A percentile compares a stretch with the other conserved stretches of the same genome.
These are phyloP conservation scores for Mycena haematopus DNA, from an alignment of 768 basidiomycete genomes.

Conservation along the genomic window DNA sequence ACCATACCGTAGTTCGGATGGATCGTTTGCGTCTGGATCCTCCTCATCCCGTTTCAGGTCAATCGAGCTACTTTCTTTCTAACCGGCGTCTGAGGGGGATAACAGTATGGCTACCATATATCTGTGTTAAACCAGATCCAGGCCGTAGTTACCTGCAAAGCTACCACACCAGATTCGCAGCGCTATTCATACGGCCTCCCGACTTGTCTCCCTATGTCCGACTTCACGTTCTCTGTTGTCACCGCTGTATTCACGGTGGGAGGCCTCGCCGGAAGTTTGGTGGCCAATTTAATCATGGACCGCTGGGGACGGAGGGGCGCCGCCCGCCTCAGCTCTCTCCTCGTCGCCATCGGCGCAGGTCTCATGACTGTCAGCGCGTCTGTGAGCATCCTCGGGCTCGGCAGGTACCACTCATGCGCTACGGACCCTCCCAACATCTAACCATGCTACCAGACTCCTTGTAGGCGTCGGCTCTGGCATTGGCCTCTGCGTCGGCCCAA, in stretches of 20 bases:
- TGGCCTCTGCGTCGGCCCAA: constrained; percentile 80
- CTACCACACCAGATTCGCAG: constrained; percentile 31
- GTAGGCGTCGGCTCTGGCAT: constrained; percentile 77
- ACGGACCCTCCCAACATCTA: neutral
- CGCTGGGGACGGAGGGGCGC: constrained; percentile 75
- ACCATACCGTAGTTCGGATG: constrained; percentile 58
- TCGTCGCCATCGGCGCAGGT: constrained; percentile 63
- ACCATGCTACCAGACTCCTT: constrained; percentile 52
- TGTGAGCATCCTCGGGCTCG: constrained; percentile 61
- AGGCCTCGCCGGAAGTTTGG: constrained; percentile 79
- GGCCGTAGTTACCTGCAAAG: constrained; percentile 74
- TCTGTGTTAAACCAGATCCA: constrained; percentile 91
- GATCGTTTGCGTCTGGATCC: constrained; percentile 71
- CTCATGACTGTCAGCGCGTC: constrained; percentile 72
- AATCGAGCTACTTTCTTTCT: constrained; percentile 30
- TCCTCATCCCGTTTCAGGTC: constrained; percentile 65
- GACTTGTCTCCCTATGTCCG: constrained; percentile 81
- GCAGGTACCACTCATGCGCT: constrained; percentile 56
- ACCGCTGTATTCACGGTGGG: constrained; percentile 90
- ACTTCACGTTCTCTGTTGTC: constrained; percentile 78
- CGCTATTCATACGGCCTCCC: constrained; percentile 52
- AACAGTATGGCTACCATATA: constrained; percentile 90
- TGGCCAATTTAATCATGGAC: constrained; percentile 74
- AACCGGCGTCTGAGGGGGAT: constrained; percentile 5
- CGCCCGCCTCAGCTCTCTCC: constrained; percentile 59